Evolutionary conservation across 805 yeast genomes (phyloP).

Genomic region (Sporopachydermia quercuum): DNA sequence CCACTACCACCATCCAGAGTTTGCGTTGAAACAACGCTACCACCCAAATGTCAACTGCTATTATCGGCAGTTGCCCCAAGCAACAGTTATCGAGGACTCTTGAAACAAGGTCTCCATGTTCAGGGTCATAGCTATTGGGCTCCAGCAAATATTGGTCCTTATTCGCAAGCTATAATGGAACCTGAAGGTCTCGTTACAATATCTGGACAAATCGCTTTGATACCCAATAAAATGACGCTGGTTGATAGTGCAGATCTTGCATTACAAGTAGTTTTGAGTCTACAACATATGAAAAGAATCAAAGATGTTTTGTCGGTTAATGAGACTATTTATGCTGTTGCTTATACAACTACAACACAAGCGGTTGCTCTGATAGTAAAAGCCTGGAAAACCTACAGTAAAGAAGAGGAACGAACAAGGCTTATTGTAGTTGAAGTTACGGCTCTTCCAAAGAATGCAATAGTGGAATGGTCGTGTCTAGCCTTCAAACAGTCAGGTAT

Average conservation of each 20-base stretch:
- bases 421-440: slow-evolving; percentile 40
- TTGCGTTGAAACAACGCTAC: slow-evolving; percentile 53
- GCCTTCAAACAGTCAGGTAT: slow-evolving; percentile 2
- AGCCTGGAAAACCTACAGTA: slow-evolving; percentile 33
- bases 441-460: slow-evolving; percentile 47
- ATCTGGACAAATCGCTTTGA: slow-evolving; percentile 85
- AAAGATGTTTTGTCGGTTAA: slow-evolving; percentile 35
- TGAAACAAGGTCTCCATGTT: slow-evolving; percentile 67
- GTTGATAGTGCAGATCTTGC: slow-evolving; percentile 12
- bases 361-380: slow-evolving; percentile 19
- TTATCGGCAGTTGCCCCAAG: slow-evolving; percentile 41
- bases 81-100: slow-evolving; percentile 4
- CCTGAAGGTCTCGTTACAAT: slow-evolving; percentile 36
- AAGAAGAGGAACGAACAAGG: slow-evolving; percentile 13
- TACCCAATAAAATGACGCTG: slow-evolving; percentile 57
- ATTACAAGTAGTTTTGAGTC: slow-evolving; percentile 35
- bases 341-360: slow-evolving; percentile 31
- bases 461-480: slow-evolving; percentile 65
- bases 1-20: slow-evolving; percentile 81
- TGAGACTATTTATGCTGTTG: slow-evolving; percentile 32
- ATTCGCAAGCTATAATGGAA: slow-evolving; percentile 68
- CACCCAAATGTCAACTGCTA: slow-evolving; percentile 26
- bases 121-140: slow-evolving; percentile 97
- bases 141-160: slow-evolving; percentile 95
- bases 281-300: slow-evolving; percentile 63